Percentiles rank a stretch among this genome's conserved stretches.
These are phyloP conservation scores for Nakazawaea siamensis DNA, from an alignment of 805 yeast genomes.

Conservation along the genomic window DNA sequence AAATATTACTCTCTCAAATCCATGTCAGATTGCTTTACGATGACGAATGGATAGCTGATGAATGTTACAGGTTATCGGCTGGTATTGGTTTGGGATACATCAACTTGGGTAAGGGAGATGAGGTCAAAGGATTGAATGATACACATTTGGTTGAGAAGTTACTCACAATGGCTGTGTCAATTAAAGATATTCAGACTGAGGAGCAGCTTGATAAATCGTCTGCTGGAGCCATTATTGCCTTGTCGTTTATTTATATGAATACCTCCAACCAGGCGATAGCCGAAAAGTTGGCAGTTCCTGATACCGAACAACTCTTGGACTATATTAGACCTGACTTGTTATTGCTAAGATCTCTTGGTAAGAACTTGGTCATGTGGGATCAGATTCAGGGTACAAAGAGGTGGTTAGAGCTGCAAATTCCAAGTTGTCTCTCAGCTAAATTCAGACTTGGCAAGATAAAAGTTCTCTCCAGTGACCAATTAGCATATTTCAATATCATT, in stretches of 20 bases:
- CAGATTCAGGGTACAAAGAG: constrained; percentile 33
- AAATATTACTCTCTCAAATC: constrained; percentile 64
- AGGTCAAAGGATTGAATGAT: constrained; percentile 50
- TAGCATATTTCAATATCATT: constrained; percentile 54
- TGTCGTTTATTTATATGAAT: constrained; percentile 65
- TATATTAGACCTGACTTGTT: constrained; percentile 76
- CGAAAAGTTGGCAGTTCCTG: constrained; percentile 49
- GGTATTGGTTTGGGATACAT: constrained; percentile 85
- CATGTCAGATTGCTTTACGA: constrained; percentile 42
- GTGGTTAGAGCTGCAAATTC: constrained; percentile 58
- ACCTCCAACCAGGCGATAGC: constrained; percentile 58
- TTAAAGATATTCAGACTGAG: constrained; percentile 54
- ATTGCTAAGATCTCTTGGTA: constrained; percentile 54
- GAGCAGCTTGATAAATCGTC: constrained; percentile 54
- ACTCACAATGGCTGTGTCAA: constrained; percentile 46
- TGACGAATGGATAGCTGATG: constrained; percentile 54
- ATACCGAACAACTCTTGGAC: constrained; percentile 48
- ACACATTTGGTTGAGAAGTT: constrained; percentile 55
- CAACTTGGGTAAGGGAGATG: constrained; percentile 70
- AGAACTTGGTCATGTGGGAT: constrained; percentile 68
- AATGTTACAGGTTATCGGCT: constrained; percentile 79
- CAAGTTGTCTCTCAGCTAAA: constrained; percentile 29
- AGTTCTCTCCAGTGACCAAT: constrained; percentile 46
- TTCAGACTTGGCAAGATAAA: constrained; percentile 19
- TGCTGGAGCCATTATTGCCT: constrained; percentile 70